These are phyloP conservation scores for Aureobasidium sp. DNA, from an alignment of 2,329 filamentous ascomycete species.

Conservation along the genomic window DNA sequence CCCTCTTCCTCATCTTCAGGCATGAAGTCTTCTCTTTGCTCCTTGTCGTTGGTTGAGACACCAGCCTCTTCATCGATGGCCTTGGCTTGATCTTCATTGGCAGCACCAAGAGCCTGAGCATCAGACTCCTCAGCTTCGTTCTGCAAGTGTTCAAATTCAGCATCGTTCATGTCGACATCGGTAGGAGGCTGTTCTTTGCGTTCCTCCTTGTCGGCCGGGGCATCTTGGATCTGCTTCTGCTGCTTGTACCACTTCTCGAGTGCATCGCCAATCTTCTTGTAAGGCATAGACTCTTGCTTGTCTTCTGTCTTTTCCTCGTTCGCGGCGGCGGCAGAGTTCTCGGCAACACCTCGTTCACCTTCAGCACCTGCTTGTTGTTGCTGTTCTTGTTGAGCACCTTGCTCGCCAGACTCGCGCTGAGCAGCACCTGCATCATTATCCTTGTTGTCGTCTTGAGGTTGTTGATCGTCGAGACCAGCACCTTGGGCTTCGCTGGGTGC, in stretches of 20 bases:
- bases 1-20: constrained; percentile 22
- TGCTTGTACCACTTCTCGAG: constrained; percentile 89
- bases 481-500: constrained; percentile 19
- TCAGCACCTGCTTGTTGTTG: constrained; percentile 21
- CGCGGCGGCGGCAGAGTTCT: constrained; percentile 14
- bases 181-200: constrained; percentile 45
- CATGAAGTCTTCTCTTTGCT: constrained; percentile 27
- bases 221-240: constrained; percentile 65
- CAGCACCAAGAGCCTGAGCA: constrained; percentile 83
- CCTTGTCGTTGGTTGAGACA: constrained; percentile 58
- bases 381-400: constrained; percentile 56
- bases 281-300: constrained; percentile 51
- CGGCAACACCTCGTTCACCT: constrained; percentile 16
- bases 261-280: constrained; percentile 90
- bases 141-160: constrained; percentile 89
- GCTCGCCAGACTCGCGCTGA: constrained; percentile 59
- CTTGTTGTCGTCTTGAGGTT: constrained; percentile 51
- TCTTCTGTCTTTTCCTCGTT: constrained; percentile 16
- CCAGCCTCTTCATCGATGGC: constrained; percentile 85
- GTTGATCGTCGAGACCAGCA: constrained; percentile 58
- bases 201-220: constrained; percentile 42
- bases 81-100: constrained; percentile 77
- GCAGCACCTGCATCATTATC: constrained; percentile 46
- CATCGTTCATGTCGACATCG: constrained; percentile 65
- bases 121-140: constrained; percentile 78